A percentile compares a stretch with the other conserved stretches of the same genome.
These are phyloP conservation scores for Glaciozyma martinii DNA, from an alignment of 768 basidiomycete genomes.

Conservation along the genomic window DNA sequence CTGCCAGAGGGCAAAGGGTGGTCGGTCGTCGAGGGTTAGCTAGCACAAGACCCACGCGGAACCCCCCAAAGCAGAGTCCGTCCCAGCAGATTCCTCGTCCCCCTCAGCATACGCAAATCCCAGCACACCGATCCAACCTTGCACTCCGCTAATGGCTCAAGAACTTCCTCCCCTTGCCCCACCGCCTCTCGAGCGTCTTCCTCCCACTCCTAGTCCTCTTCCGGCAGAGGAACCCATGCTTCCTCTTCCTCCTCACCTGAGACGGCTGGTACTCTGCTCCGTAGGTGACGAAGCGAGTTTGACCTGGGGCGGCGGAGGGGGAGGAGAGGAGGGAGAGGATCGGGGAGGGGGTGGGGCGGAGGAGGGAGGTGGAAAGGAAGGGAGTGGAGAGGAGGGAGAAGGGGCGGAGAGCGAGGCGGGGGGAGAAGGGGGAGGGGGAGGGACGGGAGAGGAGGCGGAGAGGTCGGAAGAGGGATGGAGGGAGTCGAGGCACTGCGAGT, in stretches of 20 bases:
- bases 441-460: no score
- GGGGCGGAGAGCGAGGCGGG: neutral
- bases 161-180: constrained; percentile 66
- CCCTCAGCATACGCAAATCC: no score
- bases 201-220: constrained; percentile 60
- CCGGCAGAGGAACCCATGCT: constrained; percentile 79
- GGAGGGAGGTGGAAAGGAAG: neutral
- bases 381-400: neutral
- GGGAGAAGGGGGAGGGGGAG: no score
- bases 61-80: no score
- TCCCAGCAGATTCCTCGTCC: no score
- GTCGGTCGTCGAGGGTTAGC: no score
- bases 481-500: no score
- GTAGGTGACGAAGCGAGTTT: constrained; percentile 54
- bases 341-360: neutral
- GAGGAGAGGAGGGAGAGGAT: constrained; percentile 2
- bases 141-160: constrained; percentile 57
- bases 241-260: constrained; percentile 82
- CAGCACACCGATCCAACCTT: no score
- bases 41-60: no score
- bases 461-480: no score
- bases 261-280: constrained; percentile 97
- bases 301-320: constrained; percentile 1
- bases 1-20: no score
- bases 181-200: constrained; percentile 60